phyloP scores from a whole-genome alignment of 2,329 filamentous ascomycete species.

The Stachybotrys echinatus region DNA sequence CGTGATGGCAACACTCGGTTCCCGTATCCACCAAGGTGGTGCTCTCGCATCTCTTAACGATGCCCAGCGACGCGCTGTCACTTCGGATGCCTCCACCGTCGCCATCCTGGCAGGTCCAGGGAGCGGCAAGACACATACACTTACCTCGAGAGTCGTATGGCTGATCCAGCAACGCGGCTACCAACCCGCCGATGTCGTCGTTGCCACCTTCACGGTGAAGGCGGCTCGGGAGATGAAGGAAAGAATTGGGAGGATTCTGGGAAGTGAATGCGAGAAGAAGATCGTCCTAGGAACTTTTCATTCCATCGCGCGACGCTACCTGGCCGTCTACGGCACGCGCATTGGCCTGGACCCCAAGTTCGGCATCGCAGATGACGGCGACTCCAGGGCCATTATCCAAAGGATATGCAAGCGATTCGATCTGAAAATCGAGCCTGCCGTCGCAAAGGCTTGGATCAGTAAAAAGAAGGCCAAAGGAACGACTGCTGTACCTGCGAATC shows the following conservation, averaged over 20 bases:
- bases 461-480: slow-evolving; percentile 55
- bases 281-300: slow-evolving; percentile 92
- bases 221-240: slow-evolving; percentile 91
- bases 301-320: slow-evolving; percentile 81
- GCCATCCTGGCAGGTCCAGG: slow-evolving; percentile 65
- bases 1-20: slow-evolving; percentile 19
- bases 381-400: slow-evolving; percentile 73
- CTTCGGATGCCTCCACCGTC: slow-evolving; percentile 47
- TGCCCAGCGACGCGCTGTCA: slow-evolving; percentile 52
- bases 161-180: slow-evolving; percentile 68
- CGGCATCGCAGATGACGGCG: slow-evolving; percentile 81
- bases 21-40: slow-evolving; percentile 13
- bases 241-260: slow-evolving; percentile 76
- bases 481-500: slow-evolving; percentile 36
- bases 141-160: slow-evolving; percentile 89
- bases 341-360: slow-evolving; percentile 82
- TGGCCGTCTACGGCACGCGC: slow-evolving; percentile 75
- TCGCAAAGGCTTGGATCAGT: slow-evolving; percentile 72
- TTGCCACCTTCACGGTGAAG: slow-evolving; percentile 96
- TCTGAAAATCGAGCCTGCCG: slow-evolving; percentile 61
- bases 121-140: slow-evolving; percentile 89
- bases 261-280: slow-evolving; percentile 66
- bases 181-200: slow-evolving; percentile 81
- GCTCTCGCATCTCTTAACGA: slow-evolving; percentile 47
- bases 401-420: slow-evolving; percentile 75